Evolutionary conservation across 768 basidiomycete genomes (phyloP).

Genomic region (Termitomyces sp.): DNA sequence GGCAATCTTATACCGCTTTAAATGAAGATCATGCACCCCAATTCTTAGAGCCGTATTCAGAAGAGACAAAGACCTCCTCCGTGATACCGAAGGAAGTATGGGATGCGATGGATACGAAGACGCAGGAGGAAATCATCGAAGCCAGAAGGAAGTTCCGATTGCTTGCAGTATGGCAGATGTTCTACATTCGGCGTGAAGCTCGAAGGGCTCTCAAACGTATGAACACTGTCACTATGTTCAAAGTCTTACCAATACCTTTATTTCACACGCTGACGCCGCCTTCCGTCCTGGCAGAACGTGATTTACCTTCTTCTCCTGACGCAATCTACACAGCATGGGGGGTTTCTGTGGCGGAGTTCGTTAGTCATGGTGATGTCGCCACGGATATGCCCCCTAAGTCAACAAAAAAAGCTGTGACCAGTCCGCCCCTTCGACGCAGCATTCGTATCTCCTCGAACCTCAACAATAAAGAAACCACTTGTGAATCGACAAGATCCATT

Average conservation of each 20-base stretch:
- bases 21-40: neutral
- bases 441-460: neutral
- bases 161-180: conserved; percentile 10
- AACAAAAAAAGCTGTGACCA: too few relatives aligned
- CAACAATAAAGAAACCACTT: too few relatives aligned
- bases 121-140: neutral
- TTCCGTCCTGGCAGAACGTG: neutral
- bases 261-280: neutral
- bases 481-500: too few relatives aligned
- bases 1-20: neutral
- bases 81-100: neutral
- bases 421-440: neutral
- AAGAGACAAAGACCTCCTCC: neutral
- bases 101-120: neutral
- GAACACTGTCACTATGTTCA: neutral
- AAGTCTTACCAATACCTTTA: neutral
- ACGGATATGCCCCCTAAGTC: too few relatives aligned
- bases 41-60: neutral
- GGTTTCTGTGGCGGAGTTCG: too few relatives aligned
- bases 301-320: neutral
- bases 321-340: neutral
- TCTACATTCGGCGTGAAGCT: neutral
- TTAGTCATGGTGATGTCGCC: too few relatives aligned
- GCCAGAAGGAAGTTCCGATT: neutral
- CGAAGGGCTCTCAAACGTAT: conserved; percentile 1